Percentiles rank a stretch among this genome's conserved stretches.
Conservation (phyloP, 2,329 filamentous ascomycete genomes). For the Talaromyces islandicus region DNA sequence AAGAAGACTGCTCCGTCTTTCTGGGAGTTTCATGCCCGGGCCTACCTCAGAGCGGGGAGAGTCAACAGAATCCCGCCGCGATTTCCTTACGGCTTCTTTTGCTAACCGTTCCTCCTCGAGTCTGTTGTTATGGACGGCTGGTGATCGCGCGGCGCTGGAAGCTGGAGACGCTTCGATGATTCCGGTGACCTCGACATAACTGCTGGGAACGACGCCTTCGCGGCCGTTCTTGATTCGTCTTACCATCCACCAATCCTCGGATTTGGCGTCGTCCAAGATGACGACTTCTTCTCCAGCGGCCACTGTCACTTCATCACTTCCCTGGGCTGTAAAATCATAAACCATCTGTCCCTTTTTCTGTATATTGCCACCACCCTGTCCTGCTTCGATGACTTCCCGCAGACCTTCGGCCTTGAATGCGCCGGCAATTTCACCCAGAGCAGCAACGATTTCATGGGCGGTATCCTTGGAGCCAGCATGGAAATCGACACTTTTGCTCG, state of each 20-base stretch:
- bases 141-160: slow-evolving; percentile 55
- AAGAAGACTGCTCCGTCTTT: slow-evolving; percentile 72
- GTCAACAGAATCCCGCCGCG: slow-evolving; percentile 52
- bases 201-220: slow-evolving; percentile 93
- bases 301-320: slow-evolving; percentile 93
- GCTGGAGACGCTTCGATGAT: slow-evolving; percentile 45
- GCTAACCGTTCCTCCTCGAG: slow-evolving; percentile 78
- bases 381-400: slow-evolving; percentile 78
- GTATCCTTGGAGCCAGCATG: slow-evolving; percentile 97
- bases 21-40: slow-evolving; percentile 67
- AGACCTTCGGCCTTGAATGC: slow-evolving; percentile 74
- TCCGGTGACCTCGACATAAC: slow-evolving; percentile 86
- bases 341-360: slow-evolving; percentile 81
- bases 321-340: slow-evolving; percentile 95
- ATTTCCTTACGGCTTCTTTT: slow-evolving; percentile 66
- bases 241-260: slow-evolving; percentile 98
- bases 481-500: slow-evolving; percentile 93
- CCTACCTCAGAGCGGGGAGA: slow-evolving; percentile 64
- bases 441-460: slow-evolving; percentile 83
- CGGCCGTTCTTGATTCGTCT: slow-evolving; percentile 83
- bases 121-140: slow-evolving; percentile 66
- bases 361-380: slow-evolving; percentile 57
- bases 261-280: slow-evolving; percentile 81
- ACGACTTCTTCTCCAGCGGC: slow-evolving; percentile 84
- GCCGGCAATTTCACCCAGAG: slow-evolving; percentile 82